Evolutionary conservation across 805 yeast species (phyloP).

Genomic region (Suhomyces faveliae): DNA sequence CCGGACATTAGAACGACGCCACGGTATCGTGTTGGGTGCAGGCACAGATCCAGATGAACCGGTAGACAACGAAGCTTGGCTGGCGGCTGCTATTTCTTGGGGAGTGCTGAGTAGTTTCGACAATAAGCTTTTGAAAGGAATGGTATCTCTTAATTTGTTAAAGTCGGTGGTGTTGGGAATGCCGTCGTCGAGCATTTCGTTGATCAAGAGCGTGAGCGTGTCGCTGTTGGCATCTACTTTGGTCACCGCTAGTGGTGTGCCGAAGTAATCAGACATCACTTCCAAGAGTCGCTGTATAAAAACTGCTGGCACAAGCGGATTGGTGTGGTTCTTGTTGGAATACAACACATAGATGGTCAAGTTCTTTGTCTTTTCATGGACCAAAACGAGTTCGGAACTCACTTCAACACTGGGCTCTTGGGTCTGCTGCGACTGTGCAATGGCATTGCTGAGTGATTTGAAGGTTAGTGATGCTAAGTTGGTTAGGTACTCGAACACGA

Average conservation of each 20-base stretch:
- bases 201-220: slow-evolving; percentile 64
- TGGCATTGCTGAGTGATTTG: slow-evolving; percentile 16
- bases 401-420: slow-evolving; percentile 26
- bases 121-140: slow-evolving; percentile 62
- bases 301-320: slow-evolving; percentile 56
- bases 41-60: neutral
- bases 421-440: slow-evolving; percentile 5
- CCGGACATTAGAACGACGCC: slow-evolving; percentile 74
- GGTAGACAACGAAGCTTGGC: slow-evolving; percentile 6
- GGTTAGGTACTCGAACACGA: slow-evolving; percentile 37
- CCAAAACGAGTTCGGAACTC: slow-evolving; percentile 29
- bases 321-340: slow-evolving; percentile 19
- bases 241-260: slow-evolving; percentile 49
- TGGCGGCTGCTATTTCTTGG: slow-evolving; percentile 34
- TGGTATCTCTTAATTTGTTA: slow-evolving; percentile 64
- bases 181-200: slow-evolving; percentile 78
- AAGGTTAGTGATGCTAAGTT: slow-evolving; percentile 33
- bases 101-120: slow-evolving; percentile 49
- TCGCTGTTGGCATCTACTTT: slow-evolving; percentile 71
- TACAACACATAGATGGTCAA: slow-evolving; percentile 31
- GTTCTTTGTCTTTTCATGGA: slow-evolving; percentile 20
- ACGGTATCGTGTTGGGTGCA: slow-evolving; percentile 48
- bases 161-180: slow-evolving; percentile 70
- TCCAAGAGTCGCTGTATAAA: slow-evolving; percentile 51
- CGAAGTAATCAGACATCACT: slow-evolving; percentile 58